phyloP scores from a whole-genome alignment of 495 filamentous ascomycete genomes.

The Elaphomyces granulatus region DNA sequence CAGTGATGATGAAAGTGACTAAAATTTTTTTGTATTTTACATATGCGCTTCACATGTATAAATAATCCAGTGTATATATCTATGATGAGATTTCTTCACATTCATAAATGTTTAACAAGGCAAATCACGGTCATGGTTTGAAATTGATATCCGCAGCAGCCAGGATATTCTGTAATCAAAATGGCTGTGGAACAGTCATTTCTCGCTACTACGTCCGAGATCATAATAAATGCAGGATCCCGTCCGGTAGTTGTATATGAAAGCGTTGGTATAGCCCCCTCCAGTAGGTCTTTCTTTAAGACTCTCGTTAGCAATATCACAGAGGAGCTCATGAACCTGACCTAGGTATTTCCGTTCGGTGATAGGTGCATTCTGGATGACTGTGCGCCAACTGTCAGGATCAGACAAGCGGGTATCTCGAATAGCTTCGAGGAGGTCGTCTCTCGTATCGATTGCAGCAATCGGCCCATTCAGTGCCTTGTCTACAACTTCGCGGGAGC shows the following conservation, averaged over 20 bases:
- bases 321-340: slow-evolving; percentile 69
- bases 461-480: slow-evolving; percentile 61
- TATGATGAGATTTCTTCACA: too few relatives aligned
- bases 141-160: too few relatives aligned
- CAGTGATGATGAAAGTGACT: slow-evolving; percentile 72
- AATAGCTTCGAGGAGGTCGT: slow-evolving; percentile 72
- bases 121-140: too few relatives aligned
- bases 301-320: slow-evolving; percentile 41
- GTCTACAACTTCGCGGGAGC: slow-evolving; percentile 46
- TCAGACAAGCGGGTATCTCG: slow-evolving; percentile 61
- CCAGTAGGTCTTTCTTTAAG: slow-evolving; percentile 23
- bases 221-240: slow-evolving; percentile 65
- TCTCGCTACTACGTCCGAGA: slow-evolving; percentile 29
- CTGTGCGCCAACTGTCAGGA: slow-evolving; percentile 69
- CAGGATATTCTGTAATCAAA: too few relatives aligned
- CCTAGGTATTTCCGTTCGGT: slow-evolving; percentile 75
- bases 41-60: too few relatives aligned
- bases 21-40: slow-evolving; percentile 6
- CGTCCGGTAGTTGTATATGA: slow-evolving; percentile 71
- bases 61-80: too few relatives aligned
- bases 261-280: slow-evolving; percentile 45
- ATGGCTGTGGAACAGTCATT: too few relatives aligned
- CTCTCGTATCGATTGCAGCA: slow-evolving; percentile 74
- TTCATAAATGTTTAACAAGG: too few relatives aligned
- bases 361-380: slow-evolving; percentile 63